Conservation (phyloP, 169 alveolate genomes). For the Plasmodium gallinaceum region DNA sequence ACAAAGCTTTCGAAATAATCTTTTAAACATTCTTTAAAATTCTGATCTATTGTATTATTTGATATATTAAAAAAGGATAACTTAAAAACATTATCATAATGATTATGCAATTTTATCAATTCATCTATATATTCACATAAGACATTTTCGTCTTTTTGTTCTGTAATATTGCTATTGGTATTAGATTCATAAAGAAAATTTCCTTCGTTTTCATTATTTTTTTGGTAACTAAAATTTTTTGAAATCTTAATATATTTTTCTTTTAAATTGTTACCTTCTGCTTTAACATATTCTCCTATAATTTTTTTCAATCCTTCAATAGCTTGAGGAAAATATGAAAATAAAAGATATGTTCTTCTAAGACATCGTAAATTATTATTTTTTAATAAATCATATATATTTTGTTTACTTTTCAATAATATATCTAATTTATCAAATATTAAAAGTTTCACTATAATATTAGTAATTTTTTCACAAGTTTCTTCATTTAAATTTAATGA, state of each 20-base stretch:
- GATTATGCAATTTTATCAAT: conserved; percentile 45
- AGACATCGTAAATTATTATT: conserved; percentile 40
- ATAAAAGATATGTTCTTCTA: conserved; percentile 74
- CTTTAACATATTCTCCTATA: conserved; percentile 63
- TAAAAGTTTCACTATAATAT: conserved; percentile 56
- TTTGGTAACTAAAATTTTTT: neutral
- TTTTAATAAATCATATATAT: conserved; percentile 50
- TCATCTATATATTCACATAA: conserved; percentile 51
- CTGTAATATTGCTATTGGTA: conserved; percentile 24
- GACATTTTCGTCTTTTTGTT: conserved; percentile 45
- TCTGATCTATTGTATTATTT: conserved; percentile 24
- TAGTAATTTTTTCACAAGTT: conserved; percentile 65
- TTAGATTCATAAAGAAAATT: conserved; percentile 2
- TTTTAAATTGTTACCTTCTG: conserved; percentile 56
- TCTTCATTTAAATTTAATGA: conserved; percentile 45
- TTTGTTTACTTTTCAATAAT: conserved; percentile 31
- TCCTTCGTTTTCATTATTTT: neutral
- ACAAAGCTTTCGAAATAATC: conserved; percentile 76
- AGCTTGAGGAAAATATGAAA: conserved; percentile 78
- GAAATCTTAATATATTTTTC: conserved; percentile 49
- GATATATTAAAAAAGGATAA: conserved; percentile 55
- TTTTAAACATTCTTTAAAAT: conserved; percentile 67
- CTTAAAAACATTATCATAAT: conserved; percentile 49
- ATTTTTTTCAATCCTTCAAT: conserved; percentile 71
- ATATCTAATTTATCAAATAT: conserved; percentile 60